These are phyloP conservation scores for Ilyonectria sp. DNA, from an alignment of 2,329 filamentous ascomycete genomes.

Conservation along the genomic window DNA sequence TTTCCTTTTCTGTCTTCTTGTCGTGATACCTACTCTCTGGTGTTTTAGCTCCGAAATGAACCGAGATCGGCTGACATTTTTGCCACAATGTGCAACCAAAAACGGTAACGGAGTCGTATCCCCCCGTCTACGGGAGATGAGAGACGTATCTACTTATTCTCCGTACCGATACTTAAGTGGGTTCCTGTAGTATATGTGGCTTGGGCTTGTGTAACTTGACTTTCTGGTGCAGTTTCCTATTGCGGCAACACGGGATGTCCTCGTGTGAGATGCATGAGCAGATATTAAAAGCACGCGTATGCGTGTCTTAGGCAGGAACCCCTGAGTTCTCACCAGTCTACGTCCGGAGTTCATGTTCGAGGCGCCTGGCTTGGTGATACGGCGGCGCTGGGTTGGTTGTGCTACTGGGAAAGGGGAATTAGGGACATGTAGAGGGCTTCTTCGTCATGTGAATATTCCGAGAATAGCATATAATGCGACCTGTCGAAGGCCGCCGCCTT, in stretches of 20 bases:
- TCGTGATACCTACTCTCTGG: slow-evolving; percentile 26
- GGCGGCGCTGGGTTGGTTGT: neutral
- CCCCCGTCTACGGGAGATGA: neutral
- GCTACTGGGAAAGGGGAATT: slow-evolving; percentile 16
- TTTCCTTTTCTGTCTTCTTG: slow-evolving; percentile 13
- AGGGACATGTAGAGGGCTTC: neutral
- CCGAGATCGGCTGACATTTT: slow-evolving; percentile 12
- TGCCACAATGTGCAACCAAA: neutral
- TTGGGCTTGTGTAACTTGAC: neutral
- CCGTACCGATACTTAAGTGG: neutral
- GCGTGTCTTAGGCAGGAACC: slow-evolving; percentile 15
- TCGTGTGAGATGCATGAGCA: neutral
- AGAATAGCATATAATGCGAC: neutral
- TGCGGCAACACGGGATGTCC: neutral
- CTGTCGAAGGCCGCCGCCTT: neutral
- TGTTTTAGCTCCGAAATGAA: slow-evolving; percentile 15
- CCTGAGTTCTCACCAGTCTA: neutral
- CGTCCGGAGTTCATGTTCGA: slow-evolving; percentile 2
- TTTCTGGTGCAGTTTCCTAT: neutral
- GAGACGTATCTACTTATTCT: neutral
- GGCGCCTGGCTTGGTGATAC: slow-evolving; percentile 7
- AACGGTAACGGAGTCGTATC: neutral
- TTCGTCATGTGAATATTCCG: neutral
- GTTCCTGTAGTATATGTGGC: slow-evolving; percentile 1
- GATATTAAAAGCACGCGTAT: neutral